A percentile compares a stretch with the other conserved stretches of the same genome.
These are phyloP conservation scores for Caloboletus firmus DNA, from an alignment of 1,284 basidiomycete species.

Conservation along the genomic window DNA sequence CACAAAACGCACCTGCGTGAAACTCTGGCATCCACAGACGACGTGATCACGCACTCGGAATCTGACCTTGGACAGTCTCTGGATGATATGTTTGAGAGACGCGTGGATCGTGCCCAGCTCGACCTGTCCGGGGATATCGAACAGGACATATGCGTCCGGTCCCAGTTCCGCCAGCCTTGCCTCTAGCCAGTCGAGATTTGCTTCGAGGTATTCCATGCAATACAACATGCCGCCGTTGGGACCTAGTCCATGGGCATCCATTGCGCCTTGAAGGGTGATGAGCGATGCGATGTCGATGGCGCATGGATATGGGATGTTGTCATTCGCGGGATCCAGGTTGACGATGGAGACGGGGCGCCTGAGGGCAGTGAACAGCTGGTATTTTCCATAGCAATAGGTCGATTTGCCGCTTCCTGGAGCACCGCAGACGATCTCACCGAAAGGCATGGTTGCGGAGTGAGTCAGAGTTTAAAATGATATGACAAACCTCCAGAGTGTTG, in stretches of 20 bases:
- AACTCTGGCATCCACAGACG: slow-evolving; percentile 4
- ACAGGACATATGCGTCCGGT: slow-evolving; percentile 81
- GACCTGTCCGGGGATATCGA: slow-evolving; percentile 97
- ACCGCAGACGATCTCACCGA: slow-evolving; percentile 87
- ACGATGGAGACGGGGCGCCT: slow-evolving; percentile 85
- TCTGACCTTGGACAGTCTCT: slow-evolving; percentile 66
- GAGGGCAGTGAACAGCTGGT: slow-evolving; percentile 89
- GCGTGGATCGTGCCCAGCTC: slow-evolving; percentile 96
- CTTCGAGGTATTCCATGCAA: slow-evolving; percentile 96
- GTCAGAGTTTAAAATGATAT: not conserved
- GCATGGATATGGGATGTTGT: slow-evolving; percentile 87
- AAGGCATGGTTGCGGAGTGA: slow-evolving; percentile 55
- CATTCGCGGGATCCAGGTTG: slow-evolving; percentile 96
- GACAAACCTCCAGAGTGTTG: not conserved
- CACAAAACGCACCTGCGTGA: slow-evolving; percentile 22
- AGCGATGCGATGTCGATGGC: slow-evolving; percentile 84
- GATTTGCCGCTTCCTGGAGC: slow-evolving; percentile 94
- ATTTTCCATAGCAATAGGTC: slow-evolving; percentile 91
- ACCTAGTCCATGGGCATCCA: slow-evolving; percentile 84
- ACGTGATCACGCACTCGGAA: slow-evolving; percentile 70
- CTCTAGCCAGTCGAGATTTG: slow-evolving; percentile 94
- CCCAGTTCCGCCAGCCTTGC: slow-evolving; percentile 67
- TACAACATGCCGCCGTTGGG: slow-evolving; percentile 98
- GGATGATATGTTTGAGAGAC: slow-evolving; percentile 78
- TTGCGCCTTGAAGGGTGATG: slow-evolving; percentile 86